phyloP scores from a whole-genome alignment of 2,329 filamentous ascomycete species.

The Ophiocordyceps sinensis region DNA sequence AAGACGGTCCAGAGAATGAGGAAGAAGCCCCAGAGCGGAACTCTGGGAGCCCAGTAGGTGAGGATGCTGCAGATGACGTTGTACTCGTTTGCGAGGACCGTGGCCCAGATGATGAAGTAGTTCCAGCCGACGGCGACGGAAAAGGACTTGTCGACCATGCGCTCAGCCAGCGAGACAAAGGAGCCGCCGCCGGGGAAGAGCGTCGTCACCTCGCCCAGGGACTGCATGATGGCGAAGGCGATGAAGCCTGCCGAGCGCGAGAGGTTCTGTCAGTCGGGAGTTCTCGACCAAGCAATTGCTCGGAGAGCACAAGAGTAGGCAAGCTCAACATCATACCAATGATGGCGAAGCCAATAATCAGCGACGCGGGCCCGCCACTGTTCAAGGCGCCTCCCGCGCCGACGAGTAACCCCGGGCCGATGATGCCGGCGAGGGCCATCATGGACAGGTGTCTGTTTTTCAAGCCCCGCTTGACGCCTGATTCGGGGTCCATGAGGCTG shows the following conservation, averaged over 20 bases:
- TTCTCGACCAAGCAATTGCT: neutral
- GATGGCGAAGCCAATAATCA: conserved; percentile 59
- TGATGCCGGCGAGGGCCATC: conserved; percentile 48
- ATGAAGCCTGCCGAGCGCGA: conserved; percentile 31
- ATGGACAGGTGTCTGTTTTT: conserved; percentile 55
- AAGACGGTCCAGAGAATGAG: conserved; percentile 64
- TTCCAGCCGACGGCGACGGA: conserved; percentile 58
- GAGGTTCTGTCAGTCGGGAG: neutral
- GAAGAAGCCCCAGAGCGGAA: conserved; percentile 54
- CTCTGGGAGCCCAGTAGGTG: conserved; percentile 47
- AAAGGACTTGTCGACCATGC: conserved; percentile 58
- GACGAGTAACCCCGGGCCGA: conserved; percentile 57
- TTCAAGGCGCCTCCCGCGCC: conserved; percentile 56
- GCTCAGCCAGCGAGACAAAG: conserved; percentile 55
- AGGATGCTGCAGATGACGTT: conserved; percentile 54
- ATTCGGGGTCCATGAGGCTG: conserved; percentile 40
- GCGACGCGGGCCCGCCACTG: conserved; percentile 53
- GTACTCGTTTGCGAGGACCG: conserved; percentile 56
- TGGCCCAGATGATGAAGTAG: conserved; percentile 54
- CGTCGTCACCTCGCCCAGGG: conserved; percentile 59
- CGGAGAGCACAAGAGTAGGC: neutral
- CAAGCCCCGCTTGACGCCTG: conserved; percentile 53
- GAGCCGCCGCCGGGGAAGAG: conserved; percentile 57
- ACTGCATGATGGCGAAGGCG: conserved; percentile 56
- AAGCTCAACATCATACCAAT: conserved; percentile 29